Evolutionary conservation across 179 eudicot genomes (phyloP).

Genomic region (Heliamphora pulchella): DNA sequence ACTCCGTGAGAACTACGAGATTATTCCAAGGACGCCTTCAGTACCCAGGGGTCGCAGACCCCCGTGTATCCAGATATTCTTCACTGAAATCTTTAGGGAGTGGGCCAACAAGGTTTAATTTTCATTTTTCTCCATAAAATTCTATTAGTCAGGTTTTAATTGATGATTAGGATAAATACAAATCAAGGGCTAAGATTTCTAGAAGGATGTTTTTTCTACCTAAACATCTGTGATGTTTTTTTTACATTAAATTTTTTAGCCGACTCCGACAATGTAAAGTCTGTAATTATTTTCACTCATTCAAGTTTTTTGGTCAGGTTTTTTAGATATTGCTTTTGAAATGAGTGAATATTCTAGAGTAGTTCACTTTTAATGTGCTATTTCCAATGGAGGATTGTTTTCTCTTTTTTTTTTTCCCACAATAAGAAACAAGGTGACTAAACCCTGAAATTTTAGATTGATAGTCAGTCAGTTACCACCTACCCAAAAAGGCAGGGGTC

Average conservation of each 20-base stretch:
- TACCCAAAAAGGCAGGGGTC: neutral
- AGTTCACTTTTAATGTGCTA: neutral
- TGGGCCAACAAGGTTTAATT: neutral
- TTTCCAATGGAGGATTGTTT: neutral
- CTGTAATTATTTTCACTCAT: neutral
- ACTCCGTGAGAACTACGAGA: no score
- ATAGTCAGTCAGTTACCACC: no score
- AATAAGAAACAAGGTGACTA: neutral
- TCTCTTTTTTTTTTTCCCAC: neutral
- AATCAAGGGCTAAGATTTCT: neutral
- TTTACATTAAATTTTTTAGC: neutral
- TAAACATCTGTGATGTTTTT: neutral
- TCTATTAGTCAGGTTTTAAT: neutral
- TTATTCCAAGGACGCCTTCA: no score
- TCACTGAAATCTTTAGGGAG: neutral
- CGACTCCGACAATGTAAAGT: neutral
- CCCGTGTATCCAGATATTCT: neutral
- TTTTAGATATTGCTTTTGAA: neutral
- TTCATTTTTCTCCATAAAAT: neutral
- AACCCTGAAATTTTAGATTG: neutral
- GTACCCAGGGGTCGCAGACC: no score
- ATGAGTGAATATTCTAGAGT: neutral
- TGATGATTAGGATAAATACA: neutral
- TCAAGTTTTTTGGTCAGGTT: no score
- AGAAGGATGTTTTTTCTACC: neutral